Base-by-base conservation (phyloP, 306 rosid species). In the Carpinus fangiana region DNA sequence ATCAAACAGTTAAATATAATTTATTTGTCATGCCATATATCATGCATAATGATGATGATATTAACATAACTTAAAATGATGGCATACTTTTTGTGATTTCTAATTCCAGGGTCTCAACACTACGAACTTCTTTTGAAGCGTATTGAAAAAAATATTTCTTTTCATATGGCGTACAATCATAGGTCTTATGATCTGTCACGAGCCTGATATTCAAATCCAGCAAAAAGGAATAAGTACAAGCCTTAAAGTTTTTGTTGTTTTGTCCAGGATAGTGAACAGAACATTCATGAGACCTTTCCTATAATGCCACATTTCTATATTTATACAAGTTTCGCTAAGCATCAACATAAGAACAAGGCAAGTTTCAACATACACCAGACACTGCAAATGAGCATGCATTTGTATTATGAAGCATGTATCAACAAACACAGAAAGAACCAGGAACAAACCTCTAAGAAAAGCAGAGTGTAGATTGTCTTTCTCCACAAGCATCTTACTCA, bases 401-500 rank as follows among this genome's bases (percentile, higher is more conserved):
- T 59, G 45, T 8, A 69, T 43, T 61, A 31, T 8, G 71, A 79
- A 23, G 36, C 51, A 45, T 43, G 47, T 50, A 80, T 18, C 48
- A 53, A 47, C 38, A 43, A 75, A 83, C 52, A 38, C 55, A 46
- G 66, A 74, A 54, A 57, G 59, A 38, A 54, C 71, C 34, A 78
- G 66, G 80, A 73, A 61, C 67, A 79, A 75, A 95, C 99, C 97
- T 90, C 91, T 93, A 68, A 77, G 81, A 87, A 93, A 95, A 43
- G 82, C 90, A 70, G 56, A 77, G 76, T 93, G 97, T 26, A 95
- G 90, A 83, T 60, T 83, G 78, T 95, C 99, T 80, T 91, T 95
- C 78, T 91, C 97, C 55, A 84, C 96, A 64, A 91, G 93, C 91
- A 91, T 89, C 84, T 96, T 91, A 77, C 92, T 89, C 76, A 93